Base-by-base conservation (phyloP, 2,329 filamentous ascomycete species). In the Chaetothyriales sp. region DNA sequence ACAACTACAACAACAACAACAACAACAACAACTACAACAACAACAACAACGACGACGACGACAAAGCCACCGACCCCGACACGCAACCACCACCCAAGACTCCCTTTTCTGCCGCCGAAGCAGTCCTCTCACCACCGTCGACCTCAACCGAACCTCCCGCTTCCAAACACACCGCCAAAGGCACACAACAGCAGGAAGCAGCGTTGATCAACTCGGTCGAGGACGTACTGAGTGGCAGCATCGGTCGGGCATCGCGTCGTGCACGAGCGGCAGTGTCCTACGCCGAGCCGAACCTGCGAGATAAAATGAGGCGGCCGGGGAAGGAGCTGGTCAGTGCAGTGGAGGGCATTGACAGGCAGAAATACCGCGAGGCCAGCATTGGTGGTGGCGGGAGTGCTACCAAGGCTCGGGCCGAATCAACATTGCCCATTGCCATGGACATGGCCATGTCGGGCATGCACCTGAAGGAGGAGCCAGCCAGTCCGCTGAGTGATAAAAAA, bases 281-380 rank as follows among this genome's bases (percentile, higher is more conserved):
- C 65, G 84, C 85, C 9, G 85, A 90, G 65, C 86, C 86, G 1
- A 90, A 85, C 61, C 72, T 92, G 44, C 77, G 84, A 56, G 84
- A 83, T 63, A 92, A 92, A 69, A 89, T 92, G 86, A 78, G 86
- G 53, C 77, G 86, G 54, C 85, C 86, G 19, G 85, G 83, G 1
- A 86, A 86, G 63, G 80, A 86, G 57, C 68, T 89, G 8, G 78
- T 83, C 37, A 85, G 89, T 65, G 86, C 85, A 1, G 85, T 90
- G 13, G 69, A 76, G 9, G 80, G 77, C n/a, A 77, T 50, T 59
- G 62, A 48, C 57, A 62, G 52, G 61, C 67, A 70, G 72, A 60
- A 71, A 43, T 51, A 73, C 33, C 77, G 55, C 66, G 76, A 61
- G 62, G 75, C 44, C 69, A 69, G 70, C 68, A 60, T 70, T 70